Conservation (phyloP, 2,329 filamentous ascomycete species). For the Canariomyces notabilis region DNA sequence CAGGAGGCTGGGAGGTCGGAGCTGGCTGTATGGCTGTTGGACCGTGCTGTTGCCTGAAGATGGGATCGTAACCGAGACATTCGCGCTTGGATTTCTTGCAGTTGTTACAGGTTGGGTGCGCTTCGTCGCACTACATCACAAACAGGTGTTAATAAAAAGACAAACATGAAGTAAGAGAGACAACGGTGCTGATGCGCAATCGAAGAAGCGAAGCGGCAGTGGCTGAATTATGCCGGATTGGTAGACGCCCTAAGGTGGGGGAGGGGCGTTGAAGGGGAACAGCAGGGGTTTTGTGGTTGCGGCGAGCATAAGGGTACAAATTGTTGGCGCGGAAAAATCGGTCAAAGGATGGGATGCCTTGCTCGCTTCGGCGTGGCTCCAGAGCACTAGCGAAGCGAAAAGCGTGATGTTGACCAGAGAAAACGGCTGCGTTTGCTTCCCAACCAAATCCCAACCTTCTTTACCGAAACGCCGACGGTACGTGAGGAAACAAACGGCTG, state of each 20-base stretch:
- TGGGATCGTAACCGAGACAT: constrained; percentile 80
- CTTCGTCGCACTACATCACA: constrained; percentile 78
- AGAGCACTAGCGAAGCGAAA: constrained; percentile 30
- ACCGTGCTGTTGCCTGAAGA: constrained; percentile 71
- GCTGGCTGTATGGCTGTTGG: constrained; percentile 69
- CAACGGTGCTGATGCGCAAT: not conserved
- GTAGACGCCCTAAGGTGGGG: not conserved
- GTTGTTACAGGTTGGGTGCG: constrained; percentile 85
- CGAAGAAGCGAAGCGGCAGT: not conserved
- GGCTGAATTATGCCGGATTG: not conserved
- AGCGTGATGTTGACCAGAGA: constrained; percentile 18
- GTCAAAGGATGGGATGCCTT: constrained; percentile 4
- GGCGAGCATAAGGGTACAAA: not conserved
- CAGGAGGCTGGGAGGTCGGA: constrained; percentile 30
- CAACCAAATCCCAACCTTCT: constrained; percentile 11
- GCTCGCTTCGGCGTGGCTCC: constrained; percentile 35
- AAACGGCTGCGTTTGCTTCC: constrained; percentile 9
- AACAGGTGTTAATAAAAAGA: constrained; percentile 12
- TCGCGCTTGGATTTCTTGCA: constrained; percentile 86
- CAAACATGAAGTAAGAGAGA: too few relatives aligned
- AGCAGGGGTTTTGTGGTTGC: not conserved
- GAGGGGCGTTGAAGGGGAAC: not conserved
- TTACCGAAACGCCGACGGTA: not conserved
- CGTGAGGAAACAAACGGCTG: not conserved
- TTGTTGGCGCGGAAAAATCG: constrained; percentile 7